Evolutionary conservation across 2,329 filamentous ascomycete genomes (phyloP), one percentile per base, ranked within the genome.

Genomic region (Scedosporium aurantiacum): DNA sequence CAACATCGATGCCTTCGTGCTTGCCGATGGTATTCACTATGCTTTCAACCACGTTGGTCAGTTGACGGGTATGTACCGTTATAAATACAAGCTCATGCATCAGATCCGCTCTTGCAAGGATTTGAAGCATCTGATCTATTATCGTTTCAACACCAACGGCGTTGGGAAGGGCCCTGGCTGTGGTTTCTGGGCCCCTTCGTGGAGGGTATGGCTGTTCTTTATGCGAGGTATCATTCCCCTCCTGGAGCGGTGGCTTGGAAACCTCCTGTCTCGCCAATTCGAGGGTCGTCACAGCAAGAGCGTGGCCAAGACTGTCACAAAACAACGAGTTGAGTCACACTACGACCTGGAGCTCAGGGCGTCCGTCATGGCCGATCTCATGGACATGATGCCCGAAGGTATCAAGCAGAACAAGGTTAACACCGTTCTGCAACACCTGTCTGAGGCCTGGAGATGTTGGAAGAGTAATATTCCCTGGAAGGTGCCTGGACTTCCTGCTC

Each of bases 391-490:
- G 94, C 94, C 94, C 0, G 95, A 99, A 72, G 94, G 94, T 66
- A 97, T 99, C 78, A 97, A 97, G 74, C 94, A 99, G 73, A 99
- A 94, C 79, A 99, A 99, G 77, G 91, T 99, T 74, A 96, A 99
- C 74, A 96, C 92, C 1, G 93, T 99, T 54, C 79, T 99, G 60
- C 94, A 97, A 70, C 95, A 99, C 81, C 77, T 99, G 50, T 97
- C 93, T 0, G 94, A 99, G 77, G 94, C 94, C 14, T 99, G 94
- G 94, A 85, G 94, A 77, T 99, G 94, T 78, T 99, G 94, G 94
- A 99, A 99, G 86, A 97, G 92, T 76, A 99, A 99, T 70, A 99
- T 99, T 67, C 94, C 94, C 0, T 99, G 94, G 94, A 99, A 99
- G 78, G 94, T 99, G 2, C 94, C 94, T 59, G 95, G 94, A 43